Evolutionary conservation across 208 protist genomes (phyloP), one percentile per base, ranked within the genome.

Genomic region (Crithidia bombi): DNA sequence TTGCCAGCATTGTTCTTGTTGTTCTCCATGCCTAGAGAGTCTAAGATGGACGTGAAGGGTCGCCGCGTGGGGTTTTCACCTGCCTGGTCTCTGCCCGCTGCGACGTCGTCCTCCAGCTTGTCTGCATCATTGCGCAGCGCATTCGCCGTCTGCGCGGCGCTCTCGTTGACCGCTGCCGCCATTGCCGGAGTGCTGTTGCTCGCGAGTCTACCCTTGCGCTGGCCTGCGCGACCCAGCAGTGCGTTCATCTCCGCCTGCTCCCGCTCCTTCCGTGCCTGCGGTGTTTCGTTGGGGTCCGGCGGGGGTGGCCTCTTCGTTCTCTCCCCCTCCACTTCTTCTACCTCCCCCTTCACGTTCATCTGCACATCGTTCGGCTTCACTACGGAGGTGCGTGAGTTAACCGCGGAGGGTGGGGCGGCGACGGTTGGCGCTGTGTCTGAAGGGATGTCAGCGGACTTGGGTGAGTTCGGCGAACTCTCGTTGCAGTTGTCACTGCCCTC

Each of bases 181-280:
- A 32, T 35, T 17, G 23, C 32, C 5, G 15, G n/a, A 26, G n/a
- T n/a, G n/a, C n/a, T n/a, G n/a, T n/a, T n/a, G n/a, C 32, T 44
- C 23, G 32, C 12, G 14, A 17, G 28, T 14, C 12, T 33, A 12
- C 28, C 66, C 26, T 50, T 55, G 4, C 56, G n/a, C 35, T 36
- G 21, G 21, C 43, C 39, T 14, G 58, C 69, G 19, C 69, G 54
- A 3, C 23, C 21, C 19, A 76, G 26, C 25, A 76, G 21, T 15
- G 51, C 63, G 39, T 38, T 50, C 70, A 76, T 76, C 55, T 76
- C 70, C 35, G 54, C 63, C 61, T 69, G 41, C 56, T 76, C 70
- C 0, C 70, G 50, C 26, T 33, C 55, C 56, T 65, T 62, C 2
- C 70, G 61, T 19, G 43, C 30, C 47, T 70, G 46, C 14, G 36